These are phyloP conservation scores for Coprinopsis sp. DNA, from an alignment of 768 basidiomycete genomes.

Conservation along the genomic window DNA sequence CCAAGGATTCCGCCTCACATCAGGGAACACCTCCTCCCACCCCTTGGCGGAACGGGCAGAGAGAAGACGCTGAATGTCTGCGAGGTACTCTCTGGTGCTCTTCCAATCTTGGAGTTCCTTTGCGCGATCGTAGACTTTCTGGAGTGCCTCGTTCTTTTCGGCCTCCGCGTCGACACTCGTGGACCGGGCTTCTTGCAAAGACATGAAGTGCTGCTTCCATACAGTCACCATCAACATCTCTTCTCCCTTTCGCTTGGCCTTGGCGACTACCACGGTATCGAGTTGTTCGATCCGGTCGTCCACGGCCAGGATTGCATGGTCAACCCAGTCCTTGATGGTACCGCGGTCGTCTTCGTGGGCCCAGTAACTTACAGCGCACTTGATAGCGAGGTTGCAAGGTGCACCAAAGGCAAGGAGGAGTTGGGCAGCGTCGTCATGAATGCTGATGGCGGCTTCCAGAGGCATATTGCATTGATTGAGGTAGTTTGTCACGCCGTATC, in stretches of 20 bases:
- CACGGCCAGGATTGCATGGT: slow-evolving; percentile 23
- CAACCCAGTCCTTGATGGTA: slow-evolving; percentile 37
- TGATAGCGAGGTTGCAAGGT: slow-evolving; percentile 29
- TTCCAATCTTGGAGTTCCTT: slow-evolving; percentile 17
- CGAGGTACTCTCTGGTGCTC: slow-evolving; percentile 28
- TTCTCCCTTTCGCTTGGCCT: background rate
- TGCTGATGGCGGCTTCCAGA: slow-evolving; percentile 32
- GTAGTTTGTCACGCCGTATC: slow-evolving; percentile 21
- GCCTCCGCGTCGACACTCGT: background rate
- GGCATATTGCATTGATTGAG: slow-evolving; percentile 27
- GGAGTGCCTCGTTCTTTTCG: slow-evolving; percentile 1
- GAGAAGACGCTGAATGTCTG: slow-evolving; percentile 30
- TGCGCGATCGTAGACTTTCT: slow-evolving; percentile 7
- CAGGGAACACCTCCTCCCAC: slow-evolving; percentile 37
- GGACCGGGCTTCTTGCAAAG: too few species aligned
- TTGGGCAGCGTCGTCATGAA: slow-evolving; percentile 33
- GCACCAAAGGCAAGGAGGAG: slow-evolving; percentile 35
- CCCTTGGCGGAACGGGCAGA: slow-evolving; percentile 35
- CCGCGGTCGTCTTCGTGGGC: slow-evolving; percentile 15
- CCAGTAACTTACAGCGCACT: slow-evolving; percentile 18
- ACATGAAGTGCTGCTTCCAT: slow-evolving; percentile 12
- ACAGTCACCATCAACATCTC: background rate
- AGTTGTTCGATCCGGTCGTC: slow-evolving; percentile 18
- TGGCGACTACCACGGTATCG: slow-evolving; percentile 10
- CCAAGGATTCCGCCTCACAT: slow-evolving; percentile 14